A percentile compares a stretch with the other conserved stretches of the same genome.
These are phyloP conservation scores for Ophiocordyceps camponoti-saundersi DNA, from an alignment of 2,329 filamentous ascomycete species.

Conservation along the genomic window DNA sequence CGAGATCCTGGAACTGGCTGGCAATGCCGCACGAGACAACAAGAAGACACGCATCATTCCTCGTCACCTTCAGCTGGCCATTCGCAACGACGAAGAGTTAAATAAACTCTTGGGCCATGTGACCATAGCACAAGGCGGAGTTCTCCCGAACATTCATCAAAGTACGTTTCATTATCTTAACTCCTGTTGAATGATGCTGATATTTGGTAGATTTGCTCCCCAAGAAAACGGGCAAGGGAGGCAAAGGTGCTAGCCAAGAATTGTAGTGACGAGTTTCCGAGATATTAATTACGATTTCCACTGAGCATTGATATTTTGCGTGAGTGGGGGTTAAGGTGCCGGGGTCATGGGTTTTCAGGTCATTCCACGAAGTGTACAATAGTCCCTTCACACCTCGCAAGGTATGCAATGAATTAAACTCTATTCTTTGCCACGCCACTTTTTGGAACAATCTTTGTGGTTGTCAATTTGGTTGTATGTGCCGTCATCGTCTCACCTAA, in stretches of 20 bases:
- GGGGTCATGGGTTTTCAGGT: no score
- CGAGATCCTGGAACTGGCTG: slow-evolving; percentile 96
- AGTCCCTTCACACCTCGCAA: no score
- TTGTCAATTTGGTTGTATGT: no score
- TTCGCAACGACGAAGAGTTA: slow-evolving; percentile 98
- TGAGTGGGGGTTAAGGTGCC: no score
- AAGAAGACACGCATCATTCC: slow-evolving; percentile 99
- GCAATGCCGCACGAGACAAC: slow-evolving; percentile 97
- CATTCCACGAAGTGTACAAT: no score
- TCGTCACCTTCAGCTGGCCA: slow-evolving; percentile 95
- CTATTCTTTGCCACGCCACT: no score
- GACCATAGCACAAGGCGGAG: slow-evolving; percentile 94
- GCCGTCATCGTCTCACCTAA: no score
- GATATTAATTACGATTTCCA: slow-evolving; percentile 7
- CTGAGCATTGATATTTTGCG: no score
- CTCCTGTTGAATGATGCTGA: background rate
- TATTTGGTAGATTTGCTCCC: slow-evolving; percentile 66
- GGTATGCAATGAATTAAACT: no score
- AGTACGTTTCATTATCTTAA: slow-evolving; percentile 42
- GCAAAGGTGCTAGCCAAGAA: slow-evolving; percentile 88
- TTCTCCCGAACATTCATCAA: slow-evolving; percentile 92
- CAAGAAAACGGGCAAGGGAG: slow-evolving; percentile 95
- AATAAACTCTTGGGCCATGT: slow-evolving; percentile 96
- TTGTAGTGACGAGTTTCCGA: slow-evolving; percentile 43
- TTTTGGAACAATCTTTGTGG: no score